Base-by-base conservation (phyloP, 2,329 filamentous ascomycete species). In the Colletotrichum gloeosporioides region DNA sequence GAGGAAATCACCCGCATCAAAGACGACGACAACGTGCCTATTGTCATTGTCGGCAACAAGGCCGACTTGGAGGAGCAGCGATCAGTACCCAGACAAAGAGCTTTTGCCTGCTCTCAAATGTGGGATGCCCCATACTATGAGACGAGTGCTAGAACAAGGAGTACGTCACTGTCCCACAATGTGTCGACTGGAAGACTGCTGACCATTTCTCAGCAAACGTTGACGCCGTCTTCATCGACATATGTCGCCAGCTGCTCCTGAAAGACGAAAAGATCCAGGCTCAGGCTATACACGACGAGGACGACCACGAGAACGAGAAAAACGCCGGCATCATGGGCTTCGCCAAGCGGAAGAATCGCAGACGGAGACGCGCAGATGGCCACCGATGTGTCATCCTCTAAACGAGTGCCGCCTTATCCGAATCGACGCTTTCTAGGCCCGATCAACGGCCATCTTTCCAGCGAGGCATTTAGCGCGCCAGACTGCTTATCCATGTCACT, bases 41-140 rank as follows among this genome's bases (percentile, higher is more conserved):
- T 98, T 82, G 95, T 98, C 66, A 95, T 98, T 77, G 95, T 98
- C 63, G 95, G 95, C 78, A 98, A 98, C 89, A 98, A 98, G 86
- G 94, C 94, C 76, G 95, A 98, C 82, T 89, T 98, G 59, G 95
- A 97, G 85, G 95, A 98, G 82, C 94, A 96, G 83, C 92, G 95
- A 34, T 91, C 91, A 25, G 94, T 98, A 10, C 92, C 94, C 15
- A 91, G 95, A 68, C 93, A 94, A 77, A 93, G 93, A 80, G 96
- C 95, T 7, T 98, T 98, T 82, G 91, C 93, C 36, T 91, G 98
- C 78, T 96, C 95, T n/a, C 95, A 97, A 82, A 91, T 91, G 81
- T 98, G 96, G 96, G 94, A 93, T 25, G 95, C 95, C 44, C 96
- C 96, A 1, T 98, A 98, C 84, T 98, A 98, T 82, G 96, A 98